Conservation (phyloP, 2,329 filamentous ascomycete species). For the Xylaria sp. region DNA sequence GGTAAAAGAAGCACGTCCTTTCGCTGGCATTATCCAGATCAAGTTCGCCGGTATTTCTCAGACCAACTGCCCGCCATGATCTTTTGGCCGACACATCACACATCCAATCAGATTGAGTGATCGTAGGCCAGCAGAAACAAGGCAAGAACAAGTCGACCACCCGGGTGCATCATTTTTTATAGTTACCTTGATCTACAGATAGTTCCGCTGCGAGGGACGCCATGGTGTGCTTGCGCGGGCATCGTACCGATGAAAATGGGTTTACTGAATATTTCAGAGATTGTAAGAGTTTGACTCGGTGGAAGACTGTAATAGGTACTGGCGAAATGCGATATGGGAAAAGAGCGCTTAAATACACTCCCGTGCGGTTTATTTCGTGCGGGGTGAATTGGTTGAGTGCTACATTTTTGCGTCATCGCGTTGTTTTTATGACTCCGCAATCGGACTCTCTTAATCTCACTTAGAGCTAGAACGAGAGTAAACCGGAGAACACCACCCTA, state of each 20-base stretch:
- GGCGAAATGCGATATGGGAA: no score
- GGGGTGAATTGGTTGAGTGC: background rate
- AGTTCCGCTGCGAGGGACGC: slow-evolving; percentile 33
- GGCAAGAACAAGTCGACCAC: slow-evolving; percentile 31
- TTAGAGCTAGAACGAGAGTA: no score
- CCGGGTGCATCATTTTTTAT: slow-evolving; percentile 37
- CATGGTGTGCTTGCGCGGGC: slow-evolving; percentile 30
- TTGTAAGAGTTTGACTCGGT: background rate
- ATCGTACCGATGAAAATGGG: slow-evolving; percentile 26
- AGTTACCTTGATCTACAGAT: slow-evolving; percentile 37
- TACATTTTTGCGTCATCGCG: slow-evolving; percentile 8
- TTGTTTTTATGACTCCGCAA: no score
- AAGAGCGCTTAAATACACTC: no score
- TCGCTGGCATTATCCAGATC: slow-evolving; percentile 89
- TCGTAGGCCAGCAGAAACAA: slow-evolving; percentile 21
- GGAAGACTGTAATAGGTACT: background rate
- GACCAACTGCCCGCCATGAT: slow-evolving; percentile 26
- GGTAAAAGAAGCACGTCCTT: slow-evolving; percentile 81
- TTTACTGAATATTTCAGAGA: background rate
- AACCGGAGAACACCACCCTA: no score
- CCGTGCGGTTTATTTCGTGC: background rate
- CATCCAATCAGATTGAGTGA: slow-evolving; percentile 17
- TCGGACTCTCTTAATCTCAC: no score
- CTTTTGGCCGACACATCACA: slow-evolving; percentile 9
- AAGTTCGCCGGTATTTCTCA: slow-evolving; percentile 66